These are phyloP conservation scores for Pythium dissimile DNA, from an alignment of 352 stramenopile genomes.

Conservation along the genomic window DNA sequence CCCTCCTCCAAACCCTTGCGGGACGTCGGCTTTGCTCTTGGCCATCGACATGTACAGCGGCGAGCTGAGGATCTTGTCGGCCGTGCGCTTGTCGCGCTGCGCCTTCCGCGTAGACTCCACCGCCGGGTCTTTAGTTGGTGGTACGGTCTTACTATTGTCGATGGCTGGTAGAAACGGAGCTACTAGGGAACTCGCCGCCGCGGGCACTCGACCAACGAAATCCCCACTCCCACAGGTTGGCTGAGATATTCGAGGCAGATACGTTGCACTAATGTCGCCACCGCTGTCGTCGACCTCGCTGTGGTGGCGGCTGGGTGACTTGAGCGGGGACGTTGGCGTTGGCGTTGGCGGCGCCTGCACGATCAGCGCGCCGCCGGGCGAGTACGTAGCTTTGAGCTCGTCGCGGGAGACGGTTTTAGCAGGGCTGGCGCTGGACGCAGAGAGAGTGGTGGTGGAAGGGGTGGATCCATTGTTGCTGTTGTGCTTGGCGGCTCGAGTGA, in stretches of 20 bases:
- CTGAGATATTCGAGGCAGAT: constrained; percentile 7
- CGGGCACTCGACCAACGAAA: no score
- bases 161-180: constrained; percentile 33
- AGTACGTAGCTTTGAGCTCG: constrained; percentile 57
- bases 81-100: constrained; percentile 28
- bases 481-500: constrained; percentile 29
- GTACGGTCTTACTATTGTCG: constrained; percentile 4
- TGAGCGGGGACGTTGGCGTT: constrained; percentile 22
- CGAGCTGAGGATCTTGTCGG: constrained; percentile 63
- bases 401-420: constrained; percentile 38
- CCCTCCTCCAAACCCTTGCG: constrained; percentile 24
- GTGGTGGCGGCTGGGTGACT: constrained; percentile 20
- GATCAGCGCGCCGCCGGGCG: constrained; percentile 45
- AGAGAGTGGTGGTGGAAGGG: background rate
- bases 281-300: constrained; percentile 27
- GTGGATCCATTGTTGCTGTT: constrained; percentile 4
- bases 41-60: constrained; percentile 71
- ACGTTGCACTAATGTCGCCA: background rate
- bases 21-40: constrained; percentile 37
- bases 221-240: background rate
- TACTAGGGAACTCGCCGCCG: background rate
- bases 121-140: background rate
- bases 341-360: constrained; percentile 33
- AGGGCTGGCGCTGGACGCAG: constrained; percentile 14
- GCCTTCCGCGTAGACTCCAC: constrained; percentile 21